phyloP scores from a whole-genome alignment of 169 alveolate species.

The Plasmodium knowlesi region DNA sequence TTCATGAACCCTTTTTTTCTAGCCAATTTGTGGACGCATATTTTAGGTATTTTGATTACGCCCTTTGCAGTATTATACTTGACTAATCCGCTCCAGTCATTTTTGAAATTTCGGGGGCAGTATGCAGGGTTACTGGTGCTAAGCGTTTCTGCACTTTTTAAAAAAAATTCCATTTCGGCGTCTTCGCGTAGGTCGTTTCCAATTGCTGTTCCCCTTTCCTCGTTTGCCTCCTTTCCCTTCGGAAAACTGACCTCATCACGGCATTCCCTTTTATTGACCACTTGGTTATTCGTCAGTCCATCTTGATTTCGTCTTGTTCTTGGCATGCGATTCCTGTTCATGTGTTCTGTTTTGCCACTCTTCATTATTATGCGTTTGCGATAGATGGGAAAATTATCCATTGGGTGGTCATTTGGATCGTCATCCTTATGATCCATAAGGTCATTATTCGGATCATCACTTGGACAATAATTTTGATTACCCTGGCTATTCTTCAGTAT shows the following conservation, averaged over 20 bases:
- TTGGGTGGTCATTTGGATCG: not conserved
- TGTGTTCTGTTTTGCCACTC: not conserved
- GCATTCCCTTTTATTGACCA: not conserved
- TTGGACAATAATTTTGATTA: not conserved
- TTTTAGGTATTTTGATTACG: conserved; percentile 51
- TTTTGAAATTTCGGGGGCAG: not conserved
- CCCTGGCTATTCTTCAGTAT: conserved; percentile 4
- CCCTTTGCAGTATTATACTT: conserved; percentile 61
- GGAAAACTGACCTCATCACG: not conserved
- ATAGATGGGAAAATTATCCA: not conserved
- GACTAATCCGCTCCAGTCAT: conserved; percentile 56
- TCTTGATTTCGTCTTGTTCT: not conserved
- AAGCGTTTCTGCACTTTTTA: not conserved
- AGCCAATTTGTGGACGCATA: conserved; percentile 61
- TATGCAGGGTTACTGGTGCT: not conserved
- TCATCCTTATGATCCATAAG: not conserved
- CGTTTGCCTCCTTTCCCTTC: not conserved
- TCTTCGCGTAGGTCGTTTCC: not conserved
- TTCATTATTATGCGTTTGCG: not conserved
- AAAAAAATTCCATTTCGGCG: not conserved
- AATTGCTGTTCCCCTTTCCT: not conserved
- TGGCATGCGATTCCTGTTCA: not conserved
- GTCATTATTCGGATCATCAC: not conserved
- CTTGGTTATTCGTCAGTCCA: not conserved
- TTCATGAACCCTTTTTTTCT: conserved; percentile 57